Conservation (phyloP, 1,284 basidiomycete genomes). For the Butyriboletus regius region DNA sequence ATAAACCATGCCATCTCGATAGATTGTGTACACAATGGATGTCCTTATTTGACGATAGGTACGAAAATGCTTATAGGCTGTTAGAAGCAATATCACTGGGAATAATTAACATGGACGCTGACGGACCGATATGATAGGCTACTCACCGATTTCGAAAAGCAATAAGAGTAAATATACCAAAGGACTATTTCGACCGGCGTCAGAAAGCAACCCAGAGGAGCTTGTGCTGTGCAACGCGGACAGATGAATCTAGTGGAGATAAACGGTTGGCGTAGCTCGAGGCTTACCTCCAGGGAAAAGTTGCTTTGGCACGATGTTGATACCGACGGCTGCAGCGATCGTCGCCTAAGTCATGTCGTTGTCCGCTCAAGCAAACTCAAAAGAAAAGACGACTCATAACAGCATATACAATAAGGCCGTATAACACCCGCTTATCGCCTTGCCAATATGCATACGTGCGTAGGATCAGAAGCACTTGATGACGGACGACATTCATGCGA, state of each 20-base stretch:
- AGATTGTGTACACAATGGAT: too few relatives aligned
- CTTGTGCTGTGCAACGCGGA: not conserved
- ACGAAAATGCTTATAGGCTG: too few relatives aligned
- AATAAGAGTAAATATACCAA: slow-evolving; percentile 7
- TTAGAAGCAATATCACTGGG: too few relatives aligned
- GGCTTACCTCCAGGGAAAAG: slow-evolving; percentile 8
- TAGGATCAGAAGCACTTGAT: slow-evolving; percentile 15
- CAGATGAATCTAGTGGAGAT: not conserved
- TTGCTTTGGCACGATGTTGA: not conserved
- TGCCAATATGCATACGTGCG: slow-evolving; percentile 23
- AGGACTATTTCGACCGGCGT: not conserved
- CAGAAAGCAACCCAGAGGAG: not conserved
- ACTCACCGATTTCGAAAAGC: slow-evolving; percentile 7
- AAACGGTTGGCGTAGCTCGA: not conserved
- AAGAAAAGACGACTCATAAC: not conserved
- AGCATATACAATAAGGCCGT: slow-evolving; percentile 8
- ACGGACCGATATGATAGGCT: too few relatives aligned
- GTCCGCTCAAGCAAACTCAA: not conserved
- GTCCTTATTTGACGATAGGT: too few relatives aligned
- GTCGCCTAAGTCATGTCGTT: not conserved
- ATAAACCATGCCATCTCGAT: too few relatives aligned
- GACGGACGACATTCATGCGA: not conserved
- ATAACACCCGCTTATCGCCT: slow-evolving; percentile 11
- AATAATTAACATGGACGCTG: not conserved
- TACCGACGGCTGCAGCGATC: not conserved